Evolutionary conservation across 2,329 filamentous ascomycete genomes (phyloP).

Genomic region (Exophiala aquamarina): DNA sequence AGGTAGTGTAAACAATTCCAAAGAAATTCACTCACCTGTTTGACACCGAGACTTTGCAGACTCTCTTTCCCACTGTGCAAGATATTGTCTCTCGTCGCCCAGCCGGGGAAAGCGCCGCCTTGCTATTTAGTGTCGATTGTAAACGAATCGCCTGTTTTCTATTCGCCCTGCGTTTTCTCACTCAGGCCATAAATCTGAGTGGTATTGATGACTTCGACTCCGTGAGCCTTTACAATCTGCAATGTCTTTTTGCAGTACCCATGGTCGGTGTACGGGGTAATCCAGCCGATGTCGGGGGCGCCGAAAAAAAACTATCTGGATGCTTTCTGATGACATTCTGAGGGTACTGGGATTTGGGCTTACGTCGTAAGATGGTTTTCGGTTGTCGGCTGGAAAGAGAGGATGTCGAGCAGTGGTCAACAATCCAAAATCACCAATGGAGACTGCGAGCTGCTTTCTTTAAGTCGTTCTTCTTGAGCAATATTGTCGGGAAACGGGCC

Average conservation of each 20-base stretch:
- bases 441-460: too few species aligned
- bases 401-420: too few species aligned
- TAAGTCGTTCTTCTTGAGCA: too few species aligned
- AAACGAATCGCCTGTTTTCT: conserved; percentile 40
- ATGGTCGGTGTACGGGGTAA: conserved; percentile 10
- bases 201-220: conserved; percentile 10
- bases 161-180: conserved; percentile 42
- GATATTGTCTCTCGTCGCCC: conserved; percentile 5
- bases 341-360: too few species aligned
- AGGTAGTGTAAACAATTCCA: too few species aligned
- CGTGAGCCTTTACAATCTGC: conserved; percentile 5
- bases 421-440: too few species aligned
- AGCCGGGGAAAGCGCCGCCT: conserved; percentile 33
- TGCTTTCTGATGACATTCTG: conserved; percentile 13
- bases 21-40: conserved; percentile 4
- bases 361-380: too few species aligned
- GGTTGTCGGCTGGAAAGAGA: too few species aligned
- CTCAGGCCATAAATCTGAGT: conserved; percentile 36
- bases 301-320: conserved; percentile 26
- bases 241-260: conserved; percentile 14
- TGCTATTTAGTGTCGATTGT: conserved; percentile 46
- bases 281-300: conserved; percentile 12
- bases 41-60: conserved; percentile 10
- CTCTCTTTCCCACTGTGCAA: conserved; percentile 15
- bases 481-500: too few species aligned